phyloP scores from a whole-genome alignment of 495 filamentous ascomycete species.

The Penicillium arizonense region DNA sequence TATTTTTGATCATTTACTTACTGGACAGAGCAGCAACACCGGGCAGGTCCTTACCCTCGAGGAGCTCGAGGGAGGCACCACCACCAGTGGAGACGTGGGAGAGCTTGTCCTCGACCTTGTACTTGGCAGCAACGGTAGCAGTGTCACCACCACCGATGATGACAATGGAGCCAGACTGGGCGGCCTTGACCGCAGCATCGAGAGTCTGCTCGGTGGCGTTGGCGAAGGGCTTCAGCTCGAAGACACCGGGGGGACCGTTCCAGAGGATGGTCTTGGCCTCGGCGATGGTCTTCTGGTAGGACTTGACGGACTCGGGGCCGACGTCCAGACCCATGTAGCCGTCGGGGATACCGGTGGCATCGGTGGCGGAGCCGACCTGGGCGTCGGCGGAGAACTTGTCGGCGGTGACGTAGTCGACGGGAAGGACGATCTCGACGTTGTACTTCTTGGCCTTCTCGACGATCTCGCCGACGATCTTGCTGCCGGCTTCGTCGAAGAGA shows the following conservation, averaged over 20 bases:
- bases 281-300: conserved; percentile 80
- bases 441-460: conserved; percentile 96
- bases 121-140: conserved; percentile 96
- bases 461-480: conserved; percentile 86
- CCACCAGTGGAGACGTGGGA: conserved; percentile 98
- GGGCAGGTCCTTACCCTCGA: conserved; percentile 96
- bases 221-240: conserved; percentile 94
- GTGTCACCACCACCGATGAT: conserved; percentile 99
- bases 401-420: conserved; percentile 91
- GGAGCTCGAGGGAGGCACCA: conserved; percentile 89
- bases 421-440: conserved; percentile 90
- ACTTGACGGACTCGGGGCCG: conserved; percentile 79
- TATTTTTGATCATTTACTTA: conserved; percentile 55
- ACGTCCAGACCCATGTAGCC: conserved; percentile 98
- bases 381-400: conserved; percentile 93
- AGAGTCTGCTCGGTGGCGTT: conserved; percentile 86
- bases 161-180: conserved; percentile 80
- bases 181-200: conserved; percentile 78
- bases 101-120: conserved; percentile 90
- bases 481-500: conserved; percentile 91
- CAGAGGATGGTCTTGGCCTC: conserved; percentile 96
- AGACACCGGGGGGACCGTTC: conserved; percentile 97
- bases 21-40: conserved; percentile 92
- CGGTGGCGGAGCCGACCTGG: conserved; percentile 75
- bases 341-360: conserved; percentile 87